Evolutionary conservation across 1,284 basidiomycete species (phyloP).

Genomic region (Rhodotorula sp.): DNA sequence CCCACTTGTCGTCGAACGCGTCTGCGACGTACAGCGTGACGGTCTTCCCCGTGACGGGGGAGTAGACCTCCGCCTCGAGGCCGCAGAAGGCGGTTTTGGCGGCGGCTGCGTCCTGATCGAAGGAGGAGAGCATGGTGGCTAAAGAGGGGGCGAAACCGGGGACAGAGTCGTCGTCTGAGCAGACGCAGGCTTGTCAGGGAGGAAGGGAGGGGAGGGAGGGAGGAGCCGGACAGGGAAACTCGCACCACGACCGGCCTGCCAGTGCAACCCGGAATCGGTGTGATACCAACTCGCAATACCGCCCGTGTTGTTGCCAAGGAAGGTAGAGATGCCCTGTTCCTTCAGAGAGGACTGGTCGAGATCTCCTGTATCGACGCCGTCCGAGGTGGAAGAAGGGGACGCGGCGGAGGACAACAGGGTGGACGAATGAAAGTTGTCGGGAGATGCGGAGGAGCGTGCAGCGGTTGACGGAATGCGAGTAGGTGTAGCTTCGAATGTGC

Average conservation of each 20-base stretch:
- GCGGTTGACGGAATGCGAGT: background rate
- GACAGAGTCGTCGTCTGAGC: constrained; percentile 17
- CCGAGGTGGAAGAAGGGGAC: background rate
- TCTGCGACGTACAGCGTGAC: constrained; percentile 22
- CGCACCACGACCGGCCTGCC: constrained; percentile 22
- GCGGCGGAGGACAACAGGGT: background rate
- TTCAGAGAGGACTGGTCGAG: constrained; percentile 3
- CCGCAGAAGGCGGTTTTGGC: constrained; percentile 38
- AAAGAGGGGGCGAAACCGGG: constrained; percentile 36
- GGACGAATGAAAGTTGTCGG: background rate
- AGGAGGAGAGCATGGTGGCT: constrained; percentile 35
- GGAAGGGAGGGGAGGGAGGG: too few relatives aligned
- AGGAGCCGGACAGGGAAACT: constrained; percentile 2
- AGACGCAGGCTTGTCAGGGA: background rate
- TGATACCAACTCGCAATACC: constrained; percentile 34
- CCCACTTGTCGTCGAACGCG: constrained; percentile 38
- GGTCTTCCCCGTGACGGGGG: constrained; percentile 15
- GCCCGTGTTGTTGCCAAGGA: constrained; percentile 29
- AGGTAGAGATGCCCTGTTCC: constrained; percentile 19
- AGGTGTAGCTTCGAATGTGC: too few relatives aligned
- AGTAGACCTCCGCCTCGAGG: constrained; percentile 24
- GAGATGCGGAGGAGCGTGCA: background rate
- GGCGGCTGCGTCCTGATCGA: constrained; percentile 14
- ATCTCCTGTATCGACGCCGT: background rate
- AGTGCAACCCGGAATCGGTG: constrained; percentile 7